Conservation (phyloP, 202 grass and related monocot species). For the Saccharum hybrid region DNA sequence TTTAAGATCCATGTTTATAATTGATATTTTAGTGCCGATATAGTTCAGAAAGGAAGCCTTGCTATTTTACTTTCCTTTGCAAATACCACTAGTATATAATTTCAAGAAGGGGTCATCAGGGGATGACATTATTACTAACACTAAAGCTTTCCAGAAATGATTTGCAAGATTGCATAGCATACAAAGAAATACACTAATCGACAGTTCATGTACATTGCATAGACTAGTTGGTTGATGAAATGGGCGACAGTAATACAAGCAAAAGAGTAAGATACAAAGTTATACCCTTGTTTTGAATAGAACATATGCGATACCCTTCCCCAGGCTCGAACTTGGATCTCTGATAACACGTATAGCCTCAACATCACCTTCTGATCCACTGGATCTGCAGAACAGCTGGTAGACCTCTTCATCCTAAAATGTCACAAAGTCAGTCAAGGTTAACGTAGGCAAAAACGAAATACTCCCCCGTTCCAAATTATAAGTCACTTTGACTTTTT, state of each 20-base stretch:
- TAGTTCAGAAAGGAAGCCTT: conserved; percentile 20
- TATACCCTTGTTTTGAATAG: conserved; percentile 96
- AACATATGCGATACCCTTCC: conserved; percentile 94
- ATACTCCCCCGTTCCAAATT: no score
- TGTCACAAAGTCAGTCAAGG: conserved; percentile 29
- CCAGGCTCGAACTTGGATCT: conserved; percentile 77
- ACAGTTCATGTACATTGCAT: conserved; percentile 5
- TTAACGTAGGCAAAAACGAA: conserved; percentile 4
- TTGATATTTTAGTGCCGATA: not conserved
- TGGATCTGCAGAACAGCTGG: conserved; percentile 69
- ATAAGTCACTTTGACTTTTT: no score
- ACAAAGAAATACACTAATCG: not conserved
- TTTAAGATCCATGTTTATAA: conserved; percentile 8
- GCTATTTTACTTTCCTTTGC: not conserved
- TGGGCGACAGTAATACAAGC: not conserved
- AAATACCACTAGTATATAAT: not conserved
- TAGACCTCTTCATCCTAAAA: conserved; percentile 97
- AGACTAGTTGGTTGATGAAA: not conserved
- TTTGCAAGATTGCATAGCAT: not conserved
- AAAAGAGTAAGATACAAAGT: conserved; percentile 33
- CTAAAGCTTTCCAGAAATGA: not conserved
- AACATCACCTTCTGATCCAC: conserved; percentile 62
- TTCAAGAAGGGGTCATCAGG: not conserved
- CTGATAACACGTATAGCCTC: conserved; percentile 92
- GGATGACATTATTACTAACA: not conserved